Percentiles rank a stretch among this genome's conserved stretches.
Evolutionary conservation across 352 stramenopile genomes (phyloP).

Genomic region (Ophiocytium majus): DNA sequence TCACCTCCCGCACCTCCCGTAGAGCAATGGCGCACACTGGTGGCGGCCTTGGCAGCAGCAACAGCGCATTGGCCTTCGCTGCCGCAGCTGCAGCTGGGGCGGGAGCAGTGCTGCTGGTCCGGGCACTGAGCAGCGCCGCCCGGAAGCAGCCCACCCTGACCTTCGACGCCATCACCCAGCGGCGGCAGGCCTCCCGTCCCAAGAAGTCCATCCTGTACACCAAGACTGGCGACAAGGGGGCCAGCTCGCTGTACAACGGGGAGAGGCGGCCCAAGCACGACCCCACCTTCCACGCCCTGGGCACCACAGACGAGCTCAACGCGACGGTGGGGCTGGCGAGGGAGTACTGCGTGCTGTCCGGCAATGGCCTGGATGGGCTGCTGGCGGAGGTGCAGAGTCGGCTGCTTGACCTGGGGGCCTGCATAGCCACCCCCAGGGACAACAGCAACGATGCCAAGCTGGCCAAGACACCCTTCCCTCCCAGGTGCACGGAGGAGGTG

Average conservation of each 20-base stretch:
- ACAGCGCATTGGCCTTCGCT: too few relatives aligned
- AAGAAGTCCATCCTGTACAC: slow-evolving; percentile 71
- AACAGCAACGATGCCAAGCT: slow-evolving; percentile 54
- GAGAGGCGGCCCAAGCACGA: slow-evolving; percentile 78
- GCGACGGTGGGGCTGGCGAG: slow-evolving; percentile 61
- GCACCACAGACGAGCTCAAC: slow-evolving; percentile 84
- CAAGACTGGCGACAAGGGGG: slow-evolving; percentile 83
- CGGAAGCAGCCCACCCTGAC: background rate
- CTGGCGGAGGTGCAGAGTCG: slow-evolving; percentile 80
- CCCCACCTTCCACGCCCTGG: slow-evolving; percentile 77
- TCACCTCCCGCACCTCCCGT: too few relatives aligned
- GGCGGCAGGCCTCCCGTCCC: background rate
- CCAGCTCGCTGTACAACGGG: slow-evolving; percentile 81
- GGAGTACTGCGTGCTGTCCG: slow-evolving; percentile 51
- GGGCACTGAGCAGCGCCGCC: too few relatives aligned
- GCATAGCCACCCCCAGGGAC: slow-evolving; percentile 72
- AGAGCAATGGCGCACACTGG: too few relatives aligned
- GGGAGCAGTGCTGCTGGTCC: too few relatives aligned
- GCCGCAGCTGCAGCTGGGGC: too few relatives aligned
- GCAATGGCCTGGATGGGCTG: slow-evolving; percentile 64
- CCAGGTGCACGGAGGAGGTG: slow-evolving; percentile 43
- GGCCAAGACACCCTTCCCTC: slow-evolving; percentile 50
- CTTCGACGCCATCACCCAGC: background rate
- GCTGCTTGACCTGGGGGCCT: slow-evolving; percentile 81
- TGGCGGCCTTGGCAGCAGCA: too few relatives aligned